Evolutionary conservation across 768 basidiomycete genomes (phyloP).

Genomic region (Kwoniella botswanensis): DNA sequence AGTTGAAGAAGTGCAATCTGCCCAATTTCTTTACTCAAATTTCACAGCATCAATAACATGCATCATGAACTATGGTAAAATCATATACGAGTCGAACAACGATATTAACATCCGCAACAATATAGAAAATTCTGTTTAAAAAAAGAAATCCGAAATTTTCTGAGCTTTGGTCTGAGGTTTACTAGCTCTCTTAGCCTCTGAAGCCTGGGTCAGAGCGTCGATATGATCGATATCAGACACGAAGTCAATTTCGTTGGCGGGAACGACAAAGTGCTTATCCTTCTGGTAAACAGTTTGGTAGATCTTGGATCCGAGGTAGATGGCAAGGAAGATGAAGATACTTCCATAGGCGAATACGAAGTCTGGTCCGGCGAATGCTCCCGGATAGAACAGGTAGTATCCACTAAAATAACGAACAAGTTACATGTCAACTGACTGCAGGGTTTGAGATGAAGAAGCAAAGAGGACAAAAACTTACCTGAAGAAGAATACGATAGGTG

Average conservation of each 20-base stretch:
- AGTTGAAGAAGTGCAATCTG: too few species aligned
- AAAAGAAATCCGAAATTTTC: constrained; percentile 34
- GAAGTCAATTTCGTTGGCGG: constrained; percentile 30
- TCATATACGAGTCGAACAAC: neutral
- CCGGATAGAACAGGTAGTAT: constrained; percentile 35
- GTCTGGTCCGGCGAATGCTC: constrained; percentile 22
- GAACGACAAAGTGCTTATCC: neutral
- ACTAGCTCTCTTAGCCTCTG: constrained; percentile 22
- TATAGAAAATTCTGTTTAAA: constrained; percentile 29
- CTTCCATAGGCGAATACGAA: constrained; percentile 38
- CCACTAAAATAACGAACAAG: constrained; percentile 15
- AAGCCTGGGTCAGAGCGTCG: constrained; percentile 26
- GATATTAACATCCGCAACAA: neutral
- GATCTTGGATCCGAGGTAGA: constrained; percentile 24
- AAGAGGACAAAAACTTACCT: constrained; percentile 12
- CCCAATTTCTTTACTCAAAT: too few species aligned
- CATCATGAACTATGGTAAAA: neutral
- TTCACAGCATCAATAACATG: too few species aligned
- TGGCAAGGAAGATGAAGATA: constrained; percentile 36
- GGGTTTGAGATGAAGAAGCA: neutral
- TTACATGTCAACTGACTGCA: neutral
- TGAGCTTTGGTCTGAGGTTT: constrained; percentile 24
- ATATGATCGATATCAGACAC: constrained; percentile 28
- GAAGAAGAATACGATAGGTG: constrained; percentile 36
- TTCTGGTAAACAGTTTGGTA: constrained; percentile 14